Evolutionary conservation across 805 yeast species (phyloP).

Genomic region (Lipomyces orientalis): DNA sequence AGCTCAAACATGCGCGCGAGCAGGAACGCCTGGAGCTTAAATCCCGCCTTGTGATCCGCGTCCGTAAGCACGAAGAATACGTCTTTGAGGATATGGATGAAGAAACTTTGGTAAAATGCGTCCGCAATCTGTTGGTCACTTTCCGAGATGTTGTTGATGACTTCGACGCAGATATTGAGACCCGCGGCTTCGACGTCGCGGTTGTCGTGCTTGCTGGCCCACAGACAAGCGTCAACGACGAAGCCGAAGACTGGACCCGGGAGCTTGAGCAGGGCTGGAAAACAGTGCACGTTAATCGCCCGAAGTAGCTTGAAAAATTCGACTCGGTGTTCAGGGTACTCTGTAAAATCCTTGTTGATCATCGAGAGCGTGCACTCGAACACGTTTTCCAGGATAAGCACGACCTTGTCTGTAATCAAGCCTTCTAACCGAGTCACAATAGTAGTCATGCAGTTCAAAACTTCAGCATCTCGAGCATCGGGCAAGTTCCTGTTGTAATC

Average conservation of each 20-base stretch:
- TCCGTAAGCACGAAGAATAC: constrained; percentile 93
- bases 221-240: constrained; percentile 88
- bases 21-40: constrained; percentile 82
- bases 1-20: constrained; percentile 82
- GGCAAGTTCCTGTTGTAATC: constrained; percentile 90
- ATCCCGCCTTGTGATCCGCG: constrained; percentile 97
- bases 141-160: constrained; percentile 81
- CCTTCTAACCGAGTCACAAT: constrained; percentile 86
- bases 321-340: constrained; percentile 96
- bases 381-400: constrained; percentile 83
- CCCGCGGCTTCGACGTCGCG: constrained; percentile 96
- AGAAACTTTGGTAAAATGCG: constrained; percentile 86
- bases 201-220: constrained; percentile 98
- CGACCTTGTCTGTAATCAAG: constrained; percentile 87
- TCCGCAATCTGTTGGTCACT: constrained; percentile 77
- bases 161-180: constrained; percentile 78
- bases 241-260: constrained; percentile 92
- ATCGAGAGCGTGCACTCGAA: constrained; percentile 93
- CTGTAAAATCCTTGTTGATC: constrained; percentile 95
- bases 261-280: constrained; percentile 82
- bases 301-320: constrained; percentile 90
- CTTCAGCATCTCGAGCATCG: constrained; percentile 98
- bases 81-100: constrained; percentile 87
- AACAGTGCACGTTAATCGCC: constrained; percentile 83
- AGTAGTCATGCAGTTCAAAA: constrained; percentile 90